phyloP scores from a whole-genome alignment of 2,329 filamentous ascomycete genomes.

The Claviceps pazoutovae region DNA sequence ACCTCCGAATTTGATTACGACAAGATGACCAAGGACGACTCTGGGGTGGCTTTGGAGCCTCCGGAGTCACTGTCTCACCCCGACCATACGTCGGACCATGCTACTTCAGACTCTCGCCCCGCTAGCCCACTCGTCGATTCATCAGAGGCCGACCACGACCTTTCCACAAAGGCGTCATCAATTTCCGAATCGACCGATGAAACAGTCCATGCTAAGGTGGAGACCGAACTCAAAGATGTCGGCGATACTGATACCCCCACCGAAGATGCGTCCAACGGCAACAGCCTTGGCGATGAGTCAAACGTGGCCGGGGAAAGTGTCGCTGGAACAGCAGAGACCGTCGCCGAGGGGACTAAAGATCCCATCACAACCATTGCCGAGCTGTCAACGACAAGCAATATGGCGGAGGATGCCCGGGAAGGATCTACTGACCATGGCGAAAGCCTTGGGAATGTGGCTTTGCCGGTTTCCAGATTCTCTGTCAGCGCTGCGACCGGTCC shows the following conservation, averaged over 20 bases:
- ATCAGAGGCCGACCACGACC: constrained; percentile 45
- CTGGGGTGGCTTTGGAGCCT: constrained; percentile 37
- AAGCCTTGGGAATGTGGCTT: constrained; percentile 2
- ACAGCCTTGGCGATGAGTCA: background rate
- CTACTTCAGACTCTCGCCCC: constrained; percentile 42
- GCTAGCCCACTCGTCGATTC: constrained; percentile 37
- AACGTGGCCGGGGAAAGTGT: background rate
- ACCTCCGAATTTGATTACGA: constrained; percentile 12
- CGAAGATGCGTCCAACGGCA: background rate
- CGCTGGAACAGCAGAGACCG: background rate
- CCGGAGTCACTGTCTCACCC: constrained; percentile 23
- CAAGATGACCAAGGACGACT: constrained; percentile 34
- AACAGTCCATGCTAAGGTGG: constrained; percentile 30
- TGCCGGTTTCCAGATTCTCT: constrained; percentile 11
- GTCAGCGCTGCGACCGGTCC: constrained; percentile 8
- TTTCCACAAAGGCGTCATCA: constrained; percentile 50
- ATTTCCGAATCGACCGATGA: constrained; percentile 50
- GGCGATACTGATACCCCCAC: background rate
- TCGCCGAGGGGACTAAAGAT: background rate
- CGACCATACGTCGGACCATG: constrained; percentile 34
- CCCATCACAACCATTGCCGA: background rate
- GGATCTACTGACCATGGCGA: constrained; percentile 6
- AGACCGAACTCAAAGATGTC: constrained; percentile 7
- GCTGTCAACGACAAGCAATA: background rate
- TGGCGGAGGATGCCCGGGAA: background rate